phyloP scores from a whole-genome alignment of 139 green algal species.

The Dunaliella primolecta region DNA sequence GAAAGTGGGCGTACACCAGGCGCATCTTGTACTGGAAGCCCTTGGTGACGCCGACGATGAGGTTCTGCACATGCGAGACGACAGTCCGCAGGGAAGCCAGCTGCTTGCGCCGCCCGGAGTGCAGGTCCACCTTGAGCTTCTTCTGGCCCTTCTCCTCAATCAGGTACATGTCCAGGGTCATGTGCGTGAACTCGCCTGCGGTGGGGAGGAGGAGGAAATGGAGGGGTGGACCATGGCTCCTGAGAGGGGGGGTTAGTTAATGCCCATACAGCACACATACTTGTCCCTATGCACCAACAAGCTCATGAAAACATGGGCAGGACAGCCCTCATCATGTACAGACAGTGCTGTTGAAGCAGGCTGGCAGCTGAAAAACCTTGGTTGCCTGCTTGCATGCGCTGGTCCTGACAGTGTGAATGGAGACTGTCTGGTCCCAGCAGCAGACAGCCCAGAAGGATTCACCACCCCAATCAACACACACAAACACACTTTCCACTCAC shows the following conservation, averaged over 20 bases:
- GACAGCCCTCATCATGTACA: too few species aligned
- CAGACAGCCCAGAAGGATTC: too few species aligned
- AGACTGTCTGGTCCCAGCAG: too few species aligned
- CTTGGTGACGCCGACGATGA: slow-evolving; percentile 74
- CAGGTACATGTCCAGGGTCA: slow-evolving; percentile 86
- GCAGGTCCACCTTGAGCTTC: slow-evolving; percentile 75
- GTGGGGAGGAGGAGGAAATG: neutral
- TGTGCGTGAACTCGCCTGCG: slow-evolving; percentile 88
- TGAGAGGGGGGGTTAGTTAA: too few species aligned
- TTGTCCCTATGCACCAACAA: neutral
- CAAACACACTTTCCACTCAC: neutral
- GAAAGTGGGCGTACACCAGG: slow-evolving; percentile 99
- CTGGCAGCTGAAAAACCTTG: too few species aligned
- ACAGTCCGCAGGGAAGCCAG: slow-evolving; percentile 89
- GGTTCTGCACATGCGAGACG: slow-evolving; percentile 86
- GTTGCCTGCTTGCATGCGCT: too few species aligned
- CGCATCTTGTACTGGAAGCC: slow-evolving; percentile 98
- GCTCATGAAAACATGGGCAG: too few species aligned
- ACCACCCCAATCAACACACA: too few species aligned
- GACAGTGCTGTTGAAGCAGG: too few species aligned
- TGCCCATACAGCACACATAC: neutral
- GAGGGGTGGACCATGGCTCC: too few species aligned
- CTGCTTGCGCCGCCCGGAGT: slow-evolving; percentile 89
- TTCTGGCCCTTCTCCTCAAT: slow-evolving; percentile 72
- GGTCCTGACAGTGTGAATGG: too few species aligned